Evolutionary conservation across 2,329 filamentous ascomycete genomes (phyloP), one percentile per base, ranked within the genome.

Genomic region (Ilyonectria destructans): DNA sequence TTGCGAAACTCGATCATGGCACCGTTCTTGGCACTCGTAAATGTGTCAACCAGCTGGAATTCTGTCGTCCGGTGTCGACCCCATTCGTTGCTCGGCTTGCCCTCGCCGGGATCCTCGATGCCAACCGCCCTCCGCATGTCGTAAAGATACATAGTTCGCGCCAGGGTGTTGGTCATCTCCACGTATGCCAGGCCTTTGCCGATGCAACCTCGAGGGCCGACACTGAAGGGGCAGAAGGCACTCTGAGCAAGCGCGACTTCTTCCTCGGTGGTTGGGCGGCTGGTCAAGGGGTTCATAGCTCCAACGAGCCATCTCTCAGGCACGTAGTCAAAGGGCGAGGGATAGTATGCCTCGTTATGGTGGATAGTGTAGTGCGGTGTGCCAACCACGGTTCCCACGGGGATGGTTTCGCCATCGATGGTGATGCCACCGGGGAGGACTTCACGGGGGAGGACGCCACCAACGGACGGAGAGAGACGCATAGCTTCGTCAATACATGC

Each of bases 151-250:
- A 93, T 75, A 21, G 89, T 83, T 15, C 90, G 80, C 37, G 90
- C 91, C 62, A 93, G 78, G 2, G 90, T 88, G 6, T 88, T 86
- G 58, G 83, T 88, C 86, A 93, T 88, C 82, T 93, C 91, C 51
- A 88, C 85, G 73, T 93, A 92, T 2, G 91, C 91, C 51, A 93
- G 80, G 0, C 87, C 86, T 84, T 93, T 93, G 0, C 92, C 92
- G 62, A 94, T 92, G 76, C 92, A 94, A 2, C 91, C 91, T 12
- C 92, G 83, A 0, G 91, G 89, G 0, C 92, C 92, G 69, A 93
- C 83, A 52, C 88, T 90, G 74, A 94, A 94, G 2, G 93, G 92
- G 69, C 91, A 94, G 80, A 93, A 96, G 0, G 93, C 93, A 37
- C 85, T 86, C 58, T 91, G 87, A 2, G 92, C 91, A 6, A 83